Evolutionary conservation across 2,329 filamentous ascomycete species (phyloP), one percentile per base, ranked within the genome.

Genomic region (Gyromitra esculenta): DNA sequence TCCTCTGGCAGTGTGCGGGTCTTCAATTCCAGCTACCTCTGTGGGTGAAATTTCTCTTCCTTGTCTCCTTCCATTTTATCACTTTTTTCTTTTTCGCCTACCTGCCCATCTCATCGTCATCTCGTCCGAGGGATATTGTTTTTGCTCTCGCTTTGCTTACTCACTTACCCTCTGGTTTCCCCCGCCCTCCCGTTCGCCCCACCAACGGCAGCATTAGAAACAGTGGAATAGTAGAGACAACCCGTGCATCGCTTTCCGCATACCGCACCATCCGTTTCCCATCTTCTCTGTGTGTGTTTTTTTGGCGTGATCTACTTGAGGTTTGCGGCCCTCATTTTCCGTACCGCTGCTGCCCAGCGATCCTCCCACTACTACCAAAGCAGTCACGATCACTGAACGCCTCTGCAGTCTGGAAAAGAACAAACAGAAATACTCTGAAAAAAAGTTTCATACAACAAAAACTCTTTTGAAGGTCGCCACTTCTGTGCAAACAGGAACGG

Each of bases 321-420:
- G 75, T 69, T 70, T 77, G 57, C 70, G 70, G 59, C 71, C 75
- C 72, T 77, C 52, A 52, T 65, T 74, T 75, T 52, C 56, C 67
- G 52, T 69, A 69, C 59, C 64, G 57, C 45, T 60, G n/a, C 48
- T 62, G 35, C 63, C 45, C 71, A 74, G 64, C 59, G 59, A 64
- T 73, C 25, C 59, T 35, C 70, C 64, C 74, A 74, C 74, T 76
- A 69, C 57, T 71, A 65, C 67, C 73, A 72, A 67, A 77, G 75
- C 75, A 77, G 75, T 77, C 75, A 77, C 75, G 75, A 70, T 75
- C 71, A 77, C 75, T 77, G 70, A 73, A 77, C 71, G 64, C 62
- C 57, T 56, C 59, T 76, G 69, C 48, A 65, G 54, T 41, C 52
- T 60, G 59, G 70, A 68, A 67, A 52, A 56, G 70, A 74, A 54